These are phyloP conservation scores for Eurotiales sp. DNA, from an alignment of 2,329 filamentous ascomycete genomes.

Conservation along the genomic window DNA sequence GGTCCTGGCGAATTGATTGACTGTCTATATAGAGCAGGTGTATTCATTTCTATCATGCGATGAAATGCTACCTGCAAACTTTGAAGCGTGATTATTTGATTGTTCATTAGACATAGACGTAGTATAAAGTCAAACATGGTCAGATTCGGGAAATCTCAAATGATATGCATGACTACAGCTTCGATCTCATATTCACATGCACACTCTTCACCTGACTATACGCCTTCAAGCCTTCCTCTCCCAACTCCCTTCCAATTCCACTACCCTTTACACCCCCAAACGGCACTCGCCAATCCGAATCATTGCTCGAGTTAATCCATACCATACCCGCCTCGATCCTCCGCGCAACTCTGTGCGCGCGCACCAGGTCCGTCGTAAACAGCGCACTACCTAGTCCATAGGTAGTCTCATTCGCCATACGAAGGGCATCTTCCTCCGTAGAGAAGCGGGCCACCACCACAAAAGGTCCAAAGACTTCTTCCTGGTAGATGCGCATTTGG, in stretches of 20 bases:
- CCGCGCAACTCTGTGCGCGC: conserved; percentile 39
- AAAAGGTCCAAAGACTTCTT: conserved; percentile 45
- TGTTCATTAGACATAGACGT: too few relatives aligned
- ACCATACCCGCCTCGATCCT: conserved; percentile 44
- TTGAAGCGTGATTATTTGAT: too few relatives aligned
- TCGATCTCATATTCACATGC: conserved; percentile 39
- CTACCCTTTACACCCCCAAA: conserved; percentile 46
- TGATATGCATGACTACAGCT: conserved; percentile 26
- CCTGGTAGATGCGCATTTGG: conserved; percentile 36
- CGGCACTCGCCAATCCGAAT: conserved; percentile 39
- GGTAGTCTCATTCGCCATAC: conserved; percentile 37
- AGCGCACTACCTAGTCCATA: conserved; percentile 42
- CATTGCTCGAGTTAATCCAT: conserved; percentile 44
- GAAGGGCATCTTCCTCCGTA: conserved; percentile 37
- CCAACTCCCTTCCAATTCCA: conserved; percentile 49
- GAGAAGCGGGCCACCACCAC: conserved; percentile 40
- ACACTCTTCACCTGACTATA: conserved; percentile 41
- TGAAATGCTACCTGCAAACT: too few relatives aligned
- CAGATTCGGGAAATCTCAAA: too few relatives aligned
- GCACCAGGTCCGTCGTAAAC: conserved; percentile 39
- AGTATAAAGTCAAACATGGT: too few relatives aligned
- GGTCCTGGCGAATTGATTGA: conserved; percentile 66
- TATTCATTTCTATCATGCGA: too few relatives aligned
- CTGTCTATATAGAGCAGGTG: too few relatives aligned
- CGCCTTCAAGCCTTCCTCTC: conserved; percentile 38